Conservation (phyloP, 768 basidiomycete species). For the Phylloporus arenicola region DNA sequence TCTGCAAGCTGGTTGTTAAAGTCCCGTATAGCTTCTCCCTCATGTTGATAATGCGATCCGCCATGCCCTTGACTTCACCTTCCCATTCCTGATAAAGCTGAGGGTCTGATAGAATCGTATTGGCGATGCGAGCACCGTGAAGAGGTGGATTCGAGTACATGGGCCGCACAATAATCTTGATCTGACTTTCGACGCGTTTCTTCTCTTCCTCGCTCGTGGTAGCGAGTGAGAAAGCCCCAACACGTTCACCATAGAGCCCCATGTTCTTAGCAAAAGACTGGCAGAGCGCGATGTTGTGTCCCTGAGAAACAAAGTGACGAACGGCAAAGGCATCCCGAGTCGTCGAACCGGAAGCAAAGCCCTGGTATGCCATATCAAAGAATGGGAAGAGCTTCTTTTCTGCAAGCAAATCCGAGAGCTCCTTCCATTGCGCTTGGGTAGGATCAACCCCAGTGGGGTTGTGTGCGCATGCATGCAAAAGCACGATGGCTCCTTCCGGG, state of each 20-base stretch:
- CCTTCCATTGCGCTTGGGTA: slow-evolving; percentile 86
- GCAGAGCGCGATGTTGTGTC: slow-evolving; percentile 84
- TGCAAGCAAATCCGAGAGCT: slow-evolving; percentile 81
- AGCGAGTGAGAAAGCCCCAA: slow-evolving; percentile 90
- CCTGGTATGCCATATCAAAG: slow-evolving; percentile 99
- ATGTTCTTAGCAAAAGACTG: slow-evolving; percentile 99
- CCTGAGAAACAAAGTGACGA: slow-evolving; percentile 86
- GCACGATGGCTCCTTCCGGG: slow-evolving; percentile 76
- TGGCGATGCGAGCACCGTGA: slow-evolving; percentile 84
- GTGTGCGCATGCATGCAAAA: slow-evolving; percentile 96
- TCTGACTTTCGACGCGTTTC: slow-evolving; percentile 84
- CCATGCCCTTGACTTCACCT: slow-evolving; percentile 91
- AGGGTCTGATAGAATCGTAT: slow-evolving; percentile 69
- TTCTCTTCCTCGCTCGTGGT: slow-evolving; percentile 67
- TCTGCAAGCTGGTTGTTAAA: slow-evolving; percentile 72
- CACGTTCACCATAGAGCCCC: slow-evolving; percentile 97
- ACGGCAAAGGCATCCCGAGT: slow-evolving; percentile 90
- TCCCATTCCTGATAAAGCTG: slow-evolving; percentile 86
- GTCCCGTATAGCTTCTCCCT: slow-evolving; percentile 75
- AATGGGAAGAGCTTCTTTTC: slow-evolving; percentile 93
- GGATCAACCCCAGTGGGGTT: slow-evolving; percentile 99
- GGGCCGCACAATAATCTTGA: slow-evolving; percentile 92
- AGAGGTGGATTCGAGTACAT: slow-evolving; percentile 98
- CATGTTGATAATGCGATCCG: slow-evolving; percentile 91
- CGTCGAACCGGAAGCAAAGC: slow-evolving; percentile 94